phyloP scores from a whole-genome alignment of 108 stramenopile species.

The Cyclotella distinguenda region DNA sequence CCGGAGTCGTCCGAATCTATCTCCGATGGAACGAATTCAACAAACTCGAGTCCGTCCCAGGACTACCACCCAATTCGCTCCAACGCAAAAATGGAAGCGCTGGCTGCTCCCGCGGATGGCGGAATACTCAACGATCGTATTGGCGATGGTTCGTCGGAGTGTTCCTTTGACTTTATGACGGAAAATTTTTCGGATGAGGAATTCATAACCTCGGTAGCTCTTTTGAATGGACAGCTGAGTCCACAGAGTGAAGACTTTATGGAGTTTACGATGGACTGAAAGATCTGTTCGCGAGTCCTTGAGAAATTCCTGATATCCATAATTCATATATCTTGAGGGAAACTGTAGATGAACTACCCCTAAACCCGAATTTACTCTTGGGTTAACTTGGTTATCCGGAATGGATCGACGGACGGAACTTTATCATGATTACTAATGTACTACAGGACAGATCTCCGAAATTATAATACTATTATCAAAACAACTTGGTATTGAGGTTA shows the following conservation, averaged over 20 bases:
- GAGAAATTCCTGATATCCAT: no score
- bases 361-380: no score
- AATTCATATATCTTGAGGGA: no score
- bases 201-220: slow-evolving; percentile 29
- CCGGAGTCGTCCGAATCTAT: slow-evolving; percentile 30
- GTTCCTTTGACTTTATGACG: slow-evolving; percentile 43
- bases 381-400: no score
- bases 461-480: no score
- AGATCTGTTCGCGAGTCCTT: no score
- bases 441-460: no score
- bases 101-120: background rate
- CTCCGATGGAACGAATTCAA: slow-evolving; percentile 31
- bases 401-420: no score
- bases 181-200: slow-evolving; percentile 34
- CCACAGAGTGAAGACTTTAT: slow-evolving; percentile 35
- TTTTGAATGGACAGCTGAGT: slow-evolving; percentile 25
- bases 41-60: slow-evolving; percentile 9
- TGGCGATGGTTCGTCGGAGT: slow-evolving; percentile 10
- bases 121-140: background rate
- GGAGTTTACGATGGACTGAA: slow-evolving; percentile 4
- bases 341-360: no score
- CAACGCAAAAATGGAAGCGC: background rate
- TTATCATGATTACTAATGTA: no score
- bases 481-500: no score
- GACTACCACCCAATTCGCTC: background rate